Evolutionary conservation across 2,329 filamentous ascomycete species (phyloP), one percentile per base, ranked within the genome.

Genomic region (Ambrosiella cleistominuta): DNA sequence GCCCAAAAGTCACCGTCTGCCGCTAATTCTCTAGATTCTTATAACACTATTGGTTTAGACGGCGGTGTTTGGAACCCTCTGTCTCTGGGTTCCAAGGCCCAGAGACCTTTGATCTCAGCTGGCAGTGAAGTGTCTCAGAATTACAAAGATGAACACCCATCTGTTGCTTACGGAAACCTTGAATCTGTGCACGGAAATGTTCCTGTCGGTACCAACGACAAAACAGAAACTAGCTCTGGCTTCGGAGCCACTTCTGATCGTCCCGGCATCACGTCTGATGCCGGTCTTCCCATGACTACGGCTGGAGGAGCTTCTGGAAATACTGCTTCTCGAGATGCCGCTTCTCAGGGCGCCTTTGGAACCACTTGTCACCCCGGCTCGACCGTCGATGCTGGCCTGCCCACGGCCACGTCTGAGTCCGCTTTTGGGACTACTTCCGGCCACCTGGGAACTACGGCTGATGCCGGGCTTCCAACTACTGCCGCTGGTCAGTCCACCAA

Each of bases 31-130:
- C 37, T 5, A 3, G 17, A 54, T 13, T 37, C 52, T 19, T 40
- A 42, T n/a, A 36, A 38, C 3, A 59, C 57, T 40, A 51, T 42
- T 51, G 13, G 11, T 17, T 9, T 40, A 15, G 36, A 7, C n/a
- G 35, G 44, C n/a, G 13, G 15, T 15, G 45, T 51, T 13, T 57
- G 55, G 55, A 58, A 58, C 19, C 59, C 59, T 8, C 40, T 61
- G 17, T 40, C 39, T 36, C 40, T 61, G 15, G 47, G 59, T 17
- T 45, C 40, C 12, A 53, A 54, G 50, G 15, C 9, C 12, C 52
- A n/a, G 5, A 54, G 17, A 42, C 38, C 37, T 11, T 54, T 38
- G 11, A 54, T 44, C 42, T 36, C 52, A 4, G 37, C 8, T 27
- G 52, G 38, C 13, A 54, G 52, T 27, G 52, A 54, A 54, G 38